Evolutionary conservation across 257 asterid genomes (phyloP), one percentile per base, ranked within the genome.

Genomic region (Nicotiana obtusifolia): DNA sequence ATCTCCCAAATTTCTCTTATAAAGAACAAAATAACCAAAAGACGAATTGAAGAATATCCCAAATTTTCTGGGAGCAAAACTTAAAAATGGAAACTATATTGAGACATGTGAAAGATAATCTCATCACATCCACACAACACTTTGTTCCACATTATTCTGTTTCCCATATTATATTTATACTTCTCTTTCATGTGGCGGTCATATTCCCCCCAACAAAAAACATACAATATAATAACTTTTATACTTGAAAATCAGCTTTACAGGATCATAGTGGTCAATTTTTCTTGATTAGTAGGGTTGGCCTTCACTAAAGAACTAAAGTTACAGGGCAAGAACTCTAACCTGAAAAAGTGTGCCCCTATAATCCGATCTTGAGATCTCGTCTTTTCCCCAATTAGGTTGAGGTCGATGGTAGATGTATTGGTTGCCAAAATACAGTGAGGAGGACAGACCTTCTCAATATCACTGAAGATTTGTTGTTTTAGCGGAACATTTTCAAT

Each of bases 271-370:
- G 41, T 22, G 79, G 41, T 49, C 24, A 73, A 73, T 73, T 73
- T 73, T 37, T 0, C 79, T 49, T 24, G 62, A 73, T 73, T 73
- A 49, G 41, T 49, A 49, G 16, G 41, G 22, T 73, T 44, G 2
- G 26, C 35, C 62, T 49, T 73, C 24, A 24, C 16, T 24, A 24
- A 37, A 13, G 71, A 22, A 33, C 49, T 13, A 49, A 19, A 65
- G 53, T 33, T 41, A 80, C 33, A 41, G 1, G 30, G 41, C 54
- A 67, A 13, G 76, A 65, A 61, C 66, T 53, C 52, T 76, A 82
- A 96, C 99, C 99, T 96, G 95, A 96, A 96, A 89, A 96, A 96
- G 89, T 96, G 98, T 57, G 99, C 99, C 80, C 99, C 99, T 85
- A 96, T 85, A 56, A 96, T 81, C 86, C 97, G 93, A 82, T 93